These are phyloP conservation scores for Tetrastigma voinierianum DNA, from an alignment of 164 flowering plant genomes.

Conservation along the genomic window DNA sequence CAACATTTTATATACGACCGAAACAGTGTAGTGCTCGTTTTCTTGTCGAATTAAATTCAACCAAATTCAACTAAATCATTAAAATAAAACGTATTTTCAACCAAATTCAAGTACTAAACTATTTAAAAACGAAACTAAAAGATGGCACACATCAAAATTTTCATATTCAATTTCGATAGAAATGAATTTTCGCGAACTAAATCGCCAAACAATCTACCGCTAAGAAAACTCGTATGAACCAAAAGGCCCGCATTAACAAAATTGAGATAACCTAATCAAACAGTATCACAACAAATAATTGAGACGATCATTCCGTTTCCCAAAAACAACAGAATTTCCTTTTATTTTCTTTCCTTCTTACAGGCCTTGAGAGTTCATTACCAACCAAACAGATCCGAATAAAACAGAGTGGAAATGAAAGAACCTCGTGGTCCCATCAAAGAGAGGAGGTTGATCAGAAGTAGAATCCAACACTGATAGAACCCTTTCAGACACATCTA, in stretches of 20 bases:
- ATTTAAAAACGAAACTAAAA: too few relatives aligned
- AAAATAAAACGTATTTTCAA: too few relatives aligned
- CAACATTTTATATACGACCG: too few relatives aligned
- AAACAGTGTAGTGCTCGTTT: too few relatives aligned
- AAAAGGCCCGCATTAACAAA: not conserved
- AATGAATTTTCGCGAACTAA: too few relatives aligned
- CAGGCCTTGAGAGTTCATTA: not conserved
- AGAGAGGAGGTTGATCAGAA: conserved; percentile 43
- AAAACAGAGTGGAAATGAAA: not conserved
- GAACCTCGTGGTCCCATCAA: conserved; percentile 58
- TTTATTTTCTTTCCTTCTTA: too few relatives aligned
- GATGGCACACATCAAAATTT: too few relatives aligned
- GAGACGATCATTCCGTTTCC: not conserved
- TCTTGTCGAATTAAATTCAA: too few relatives aligned
- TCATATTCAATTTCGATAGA: too few relatives aligned
- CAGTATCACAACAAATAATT: too few relatives aligned
- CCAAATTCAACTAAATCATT: too few relatives aligned
- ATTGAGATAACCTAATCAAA: not conserved
- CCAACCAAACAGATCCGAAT: not conserved
- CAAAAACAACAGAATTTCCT: not conserved
- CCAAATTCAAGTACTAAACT: too few relatives aligned
- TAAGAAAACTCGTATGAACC: conserved; percentile 1
- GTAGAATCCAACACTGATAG: conserved; percentile 30
- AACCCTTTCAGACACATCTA: conserved; percentile 13
- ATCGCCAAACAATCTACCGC: not conserved